Evolutionary conservation across 169 alveolate species (phyloP), one percentile per base, ranked within the genome.

Genomic region (Perkinsus olseni): DNA sequence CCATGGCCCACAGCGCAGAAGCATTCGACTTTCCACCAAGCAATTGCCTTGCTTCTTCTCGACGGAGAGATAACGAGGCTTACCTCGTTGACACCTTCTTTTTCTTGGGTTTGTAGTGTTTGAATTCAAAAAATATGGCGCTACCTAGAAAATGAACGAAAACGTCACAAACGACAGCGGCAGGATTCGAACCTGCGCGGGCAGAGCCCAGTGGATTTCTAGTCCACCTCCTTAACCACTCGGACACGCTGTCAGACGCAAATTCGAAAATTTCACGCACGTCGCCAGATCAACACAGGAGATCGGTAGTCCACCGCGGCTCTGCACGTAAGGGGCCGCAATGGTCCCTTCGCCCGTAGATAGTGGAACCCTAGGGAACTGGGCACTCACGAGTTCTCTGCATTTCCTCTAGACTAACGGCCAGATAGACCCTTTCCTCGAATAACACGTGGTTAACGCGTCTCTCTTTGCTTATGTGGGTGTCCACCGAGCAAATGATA

Each of bases 161-260:
- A 21, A 28, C 8, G 17, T 62, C n/a, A n/a, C n/a, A n/a, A 93
- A 11, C 98, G 98, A 97, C 99, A 97, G 98, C 97, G 96, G 98
- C 99, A 97, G 99, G 99, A 97, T 97, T 97, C 95, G 99, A 97
- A 97, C 99, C 99, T 97, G 98, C 98, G 99, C 98, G 98, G n/a
- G 98, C 82, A 62, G 82, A 62, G 31, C 82, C 82, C 82, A 62
- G 82, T 62, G 82, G 82, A 62, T 62, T 62, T 62, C 82, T 62
- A 62, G 82, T 62, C 82, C 82, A 62, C 82, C 82, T 62, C 82
- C 82, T 62, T 62, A 62, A 62, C 82, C 82, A 62, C 82, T 62
- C 82, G 82, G 82, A 62, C 82, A 62, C 82, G 82, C 82, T 62
- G 82, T 62, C 82, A 62, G 31, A 62, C n/a, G n/a, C n/a, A n/a